Conservation (phyloP, 768 basidiomycete species). For the Cystobasidium onofrii region DNA sequence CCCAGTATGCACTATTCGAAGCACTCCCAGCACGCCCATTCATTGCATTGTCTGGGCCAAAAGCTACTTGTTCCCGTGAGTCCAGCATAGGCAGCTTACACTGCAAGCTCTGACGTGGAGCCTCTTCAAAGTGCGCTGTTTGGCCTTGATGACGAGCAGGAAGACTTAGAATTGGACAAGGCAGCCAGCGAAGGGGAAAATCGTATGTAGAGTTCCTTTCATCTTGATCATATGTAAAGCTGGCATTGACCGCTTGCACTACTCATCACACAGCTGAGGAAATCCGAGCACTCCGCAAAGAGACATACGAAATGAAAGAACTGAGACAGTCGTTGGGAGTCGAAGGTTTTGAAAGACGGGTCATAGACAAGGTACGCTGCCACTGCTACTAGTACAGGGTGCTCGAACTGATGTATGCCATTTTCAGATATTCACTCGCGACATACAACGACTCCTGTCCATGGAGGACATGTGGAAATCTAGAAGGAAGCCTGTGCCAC, state of each 20-base stretch:
- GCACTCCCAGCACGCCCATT: slow-evolving; percentile 91
- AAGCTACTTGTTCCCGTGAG: slow-evolving; percentile 84
- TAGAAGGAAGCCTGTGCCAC: slow-evolving; percentile 71
- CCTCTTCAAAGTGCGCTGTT: slow-evolving; percentile 65
- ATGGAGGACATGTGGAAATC: slow-evolving; percentile 98
- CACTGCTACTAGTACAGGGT: no score
- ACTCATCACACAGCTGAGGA: slow-evolving; percentile 60
- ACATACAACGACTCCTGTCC: slow-evolving; percentile 75
- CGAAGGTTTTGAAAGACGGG: slow-evolving; percentile 57
- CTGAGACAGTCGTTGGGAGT: slow-evolving; percentile 62
- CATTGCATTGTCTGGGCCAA: slow-evolving; percentile 99
- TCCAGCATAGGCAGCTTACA: no score
- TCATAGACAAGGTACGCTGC: slow-evolving; percentile 68
- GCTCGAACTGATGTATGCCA: no score
- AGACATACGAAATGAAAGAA: slow-evolving; percentile 76
- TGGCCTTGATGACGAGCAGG: slow-evolving; percentile 75
- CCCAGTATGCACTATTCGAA: slow-evolving; percentile 94
- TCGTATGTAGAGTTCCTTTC: slow-evolving; percentile 51
- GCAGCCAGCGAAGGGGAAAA: slow-evolving; percentile 91
- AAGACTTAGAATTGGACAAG: slow-evolving; percentile 72
- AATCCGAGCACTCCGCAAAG: slow-evolving; percentile 78
- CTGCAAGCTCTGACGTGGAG: no score
- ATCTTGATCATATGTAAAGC: background rate
- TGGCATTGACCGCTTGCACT: no score
- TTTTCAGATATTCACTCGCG: slow-evolving; percentile 72